Conservation (phyloP, 306 rosid species). For the Vigna reflexopilosa region DNA sequence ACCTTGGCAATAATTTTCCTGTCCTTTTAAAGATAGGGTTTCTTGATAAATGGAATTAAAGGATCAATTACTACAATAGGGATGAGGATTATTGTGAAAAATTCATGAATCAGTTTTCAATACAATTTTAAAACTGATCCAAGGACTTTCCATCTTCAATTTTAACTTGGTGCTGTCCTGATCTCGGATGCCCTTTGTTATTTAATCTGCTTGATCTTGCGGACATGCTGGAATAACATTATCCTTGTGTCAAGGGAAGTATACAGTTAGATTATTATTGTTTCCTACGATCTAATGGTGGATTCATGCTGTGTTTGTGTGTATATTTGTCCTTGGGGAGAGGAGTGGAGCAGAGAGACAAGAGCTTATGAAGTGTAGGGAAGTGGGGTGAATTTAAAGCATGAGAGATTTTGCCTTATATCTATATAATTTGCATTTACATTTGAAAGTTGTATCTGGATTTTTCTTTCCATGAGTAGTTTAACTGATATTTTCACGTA, state of each 20-base stretch:
- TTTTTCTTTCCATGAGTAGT: not conserved
- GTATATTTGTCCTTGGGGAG: not conserved
- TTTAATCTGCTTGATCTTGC: constrained; percentile 11
- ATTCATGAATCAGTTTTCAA: not conserved
- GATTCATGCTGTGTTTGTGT: not conserved
- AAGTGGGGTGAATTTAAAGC: not conserved
- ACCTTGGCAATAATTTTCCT: constrained; percentile 3
- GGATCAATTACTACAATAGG: constrained; percentile 3
- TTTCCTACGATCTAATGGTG: constrained; percentile 3
- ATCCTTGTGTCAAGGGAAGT: constrained; percentile 25
- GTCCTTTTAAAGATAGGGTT: constrained; percentile 40
- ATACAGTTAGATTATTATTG: not conserved
- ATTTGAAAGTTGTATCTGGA: not conserved
- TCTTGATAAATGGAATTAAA: constrained; percentile 33
- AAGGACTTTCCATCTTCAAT: not conserved
- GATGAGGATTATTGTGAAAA: not conserved
- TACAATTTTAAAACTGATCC: not conserved
- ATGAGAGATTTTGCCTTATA: not conserved
- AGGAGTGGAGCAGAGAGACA: not conserved
- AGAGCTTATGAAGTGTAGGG: not conserved
- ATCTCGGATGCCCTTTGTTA: not conserved
- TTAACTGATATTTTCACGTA: constrained; percentile 30
- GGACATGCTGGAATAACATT: constrained; percentile 11
- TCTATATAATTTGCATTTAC: not conserved
- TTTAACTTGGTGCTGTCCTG: not conserved